A percentile compares a stretch with the other conserved stretches of the same genome.
Conservation (phyloP, 148 eudicot species). For the Amaranthus cruentus region DNA sequence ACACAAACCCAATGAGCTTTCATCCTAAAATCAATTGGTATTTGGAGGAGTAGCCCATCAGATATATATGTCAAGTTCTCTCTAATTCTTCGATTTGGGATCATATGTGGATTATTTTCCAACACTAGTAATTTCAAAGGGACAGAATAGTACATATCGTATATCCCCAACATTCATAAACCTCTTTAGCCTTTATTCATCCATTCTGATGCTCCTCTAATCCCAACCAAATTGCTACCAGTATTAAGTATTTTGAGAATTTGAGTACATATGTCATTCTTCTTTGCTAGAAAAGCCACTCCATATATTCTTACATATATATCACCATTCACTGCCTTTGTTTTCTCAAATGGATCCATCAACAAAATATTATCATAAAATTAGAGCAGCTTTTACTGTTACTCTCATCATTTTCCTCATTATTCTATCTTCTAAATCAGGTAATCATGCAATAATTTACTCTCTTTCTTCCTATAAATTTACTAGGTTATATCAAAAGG, state of each 20-base stretch:
- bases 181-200: not conserved
- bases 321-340: not conserved
- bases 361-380: slow-evolving; percentile 4
- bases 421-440: slow-evolving; percentile 23
- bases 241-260: too few relatives aligned
- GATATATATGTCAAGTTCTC: too few relatives aligned
- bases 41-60: too few relatives aligned
- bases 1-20: too few relatives aligned
- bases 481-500: too few relatives aligned
- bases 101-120: too few relatives aligned
- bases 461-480: too few relatives aligned
- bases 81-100: too few relatives aligned
- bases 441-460: slow-evolving; percentile 6
- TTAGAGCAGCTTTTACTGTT: slow-evolving; percentile 7
- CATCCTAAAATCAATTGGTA: too few relatives aligned
- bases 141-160: too few relatives aligned
- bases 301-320: not conserved
- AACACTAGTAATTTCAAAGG: too few relatives aligned
- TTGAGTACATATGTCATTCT: too few relatives aligned
- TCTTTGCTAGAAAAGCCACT: not conserved
- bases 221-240: not conserved
- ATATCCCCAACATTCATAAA: not conserved
- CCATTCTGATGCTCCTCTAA: slow-evolving; percentile 13
- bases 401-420: slow-evolving; percentile 20
- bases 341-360: slow-evolving; percentile 16